phyloP scores from a whole-genome alignment of 768 basidiomycete genomes.

The Boletus huronensis region DNA sequence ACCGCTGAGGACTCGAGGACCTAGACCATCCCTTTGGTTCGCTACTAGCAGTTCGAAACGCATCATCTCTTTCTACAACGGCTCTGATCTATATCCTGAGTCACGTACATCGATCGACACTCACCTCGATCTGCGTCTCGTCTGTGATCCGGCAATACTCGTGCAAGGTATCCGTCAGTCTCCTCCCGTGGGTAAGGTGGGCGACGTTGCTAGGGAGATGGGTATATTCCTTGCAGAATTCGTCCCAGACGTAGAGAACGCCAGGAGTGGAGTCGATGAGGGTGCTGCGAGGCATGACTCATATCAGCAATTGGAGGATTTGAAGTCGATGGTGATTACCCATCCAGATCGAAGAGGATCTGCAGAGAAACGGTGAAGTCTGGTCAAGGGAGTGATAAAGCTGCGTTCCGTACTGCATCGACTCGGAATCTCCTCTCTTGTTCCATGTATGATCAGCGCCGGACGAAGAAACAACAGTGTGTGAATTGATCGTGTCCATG shows the following conservation, averaged over 20 bases:
- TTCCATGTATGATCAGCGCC: slow-evolving; percentile 5
- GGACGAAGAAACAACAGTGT: no score
- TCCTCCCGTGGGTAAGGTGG: slow-evolving; percentile 69
- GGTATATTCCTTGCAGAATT: slow-evolving; percentile 59
- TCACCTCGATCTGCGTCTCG: slow-evolving; percentile 52
- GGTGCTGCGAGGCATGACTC: slow-evolving; percentile 41
- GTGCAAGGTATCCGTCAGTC: slow-evolving; percentile 70
- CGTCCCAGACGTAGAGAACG: slow-evolving; percentile 73
- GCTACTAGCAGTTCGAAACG: slow-evolving; percentile 79
- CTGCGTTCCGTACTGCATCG: slow-evolving; percentile 45
- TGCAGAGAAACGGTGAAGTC: slow-evolving; percentile 25
- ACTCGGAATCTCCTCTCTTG: slow-evolving; percentile 35
- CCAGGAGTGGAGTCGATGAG: slow-evolving; percentile 83
- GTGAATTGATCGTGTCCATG: slow-evolving; percentile 5
- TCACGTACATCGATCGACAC: slow-evolving; percentile 10
- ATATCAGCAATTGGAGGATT: slow-evolving; percentile 2
- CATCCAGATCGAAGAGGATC: slow-evolving; percentile 72
- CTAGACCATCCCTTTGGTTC: slow-evolving; percentile 37
- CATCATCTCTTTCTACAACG: slow-evolving; percentile 56
- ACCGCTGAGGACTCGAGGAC: slow-evolving; percentile 66
- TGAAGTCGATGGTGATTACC: slow-evolving; percentile 37
- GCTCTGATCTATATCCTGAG: neutral
- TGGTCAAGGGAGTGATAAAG: neutral
- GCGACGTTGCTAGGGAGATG: slow-evolving; percentile 49
- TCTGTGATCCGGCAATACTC: slow-evolving; percentile 64